Base-by-base conservation (phyloP, 345 rosid genomes). In the Trapa incisa region DNA sequence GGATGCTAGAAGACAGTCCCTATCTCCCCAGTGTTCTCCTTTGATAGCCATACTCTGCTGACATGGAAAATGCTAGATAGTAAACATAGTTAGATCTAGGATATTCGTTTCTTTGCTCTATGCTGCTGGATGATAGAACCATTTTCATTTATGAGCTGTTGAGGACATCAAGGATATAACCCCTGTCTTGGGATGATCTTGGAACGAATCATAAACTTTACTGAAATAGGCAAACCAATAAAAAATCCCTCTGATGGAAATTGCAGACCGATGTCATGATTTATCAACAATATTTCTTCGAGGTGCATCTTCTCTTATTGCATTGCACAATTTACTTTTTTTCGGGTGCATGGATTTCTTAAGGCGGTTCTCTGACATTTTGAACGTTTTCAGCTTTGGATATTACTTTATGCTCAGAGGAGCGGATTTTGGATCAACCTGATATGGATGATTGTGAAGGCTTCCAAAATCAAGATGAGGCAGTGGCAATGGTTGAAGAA, bases 401-500 rank as follows among this genome's bases (percentile, higher is more conserved):
- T 67, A 86, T 89, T 73, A 80, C 83, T 68, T 75, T 70, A 36
- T 83, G 86, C 54, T 81, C 96, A 0, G 99, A 89, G 74, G 99
- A 94, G 77, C 96, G 89, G 83, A 84, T 87, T 72, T 67, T 91
- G 68, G 83, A 79, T 3, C 93, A 87, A 70, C 96, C 89, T 52
- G 96, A 91, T 71, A 85, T 89, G 87, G 97, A 94, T 67, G 97
- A 91, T 75, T 83, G 83, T 71, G 83, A 76, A 72, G 87, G 76
- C 41, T 80, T 75, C 81, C 97, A 90, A 67, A 85, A 79, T 74
- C 87, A 78, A 71, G 97, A 91, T 33, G 99, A 89, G 62, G 79
- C 80, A 35, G 96, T 79, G 41, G 92, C 96, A 41, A 91, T 94
- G 99, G 77, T 88, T 38, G 98, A 91, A 80, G 94, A 85, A 73